These are phyloP conservation scores for Nitzschia putrida DNA, from an alignment of 108 stramenopile species.

Conservation along the genomic window DNA sequence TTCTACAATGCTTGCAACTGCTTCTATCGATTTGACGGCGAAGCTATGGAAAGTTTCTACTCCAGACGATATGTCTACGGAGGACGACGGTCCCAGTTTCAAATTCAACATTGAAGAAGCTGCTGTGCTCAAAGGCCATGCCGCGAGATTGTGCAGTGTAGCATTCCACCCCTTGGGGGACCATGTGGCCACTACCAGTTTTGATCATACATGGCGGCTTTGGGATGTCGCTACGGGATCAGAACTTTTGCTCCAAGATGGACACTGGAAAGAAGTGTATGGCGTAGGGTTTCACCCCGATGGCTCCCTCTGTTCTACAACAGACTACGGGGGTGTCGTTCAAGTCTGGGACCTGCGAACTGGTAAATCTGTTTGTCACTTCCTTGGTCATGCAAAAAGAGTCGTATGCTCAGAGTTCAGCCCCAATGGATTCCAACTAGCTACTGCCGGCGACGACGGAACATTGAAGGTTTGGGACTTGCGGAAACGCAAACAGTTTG, in stretches of 20 bases:
- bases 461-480: constrained; percentile 95
- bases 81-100: constrained; percentile 14
- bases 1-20: constrained; percentile 59
- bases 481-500: constrained; percentile 71
- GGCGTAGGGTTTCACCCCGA: constrained; percentile 95
- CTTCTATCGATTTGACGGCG: constrained; percentile 84
- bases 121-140: constrained; percentile 85
- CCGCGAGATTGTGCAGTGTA: constrained; percentile 85
- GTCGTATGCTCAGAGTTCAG: constrained; percentile 81
- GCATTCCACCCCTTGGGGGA: constrained; percentile 92
- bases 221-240: constrained; percentile 95
- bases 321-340: constrained; percentile 91
- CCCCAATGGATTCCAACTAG: constrained; percentile 92
- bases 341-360: constrained; percentile 97
- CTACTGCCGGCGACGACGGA: constrained; percentile 94
- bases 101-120: constrained; percentile 54
- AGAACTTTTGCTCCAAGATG: constrained; percentile 94
- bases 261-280: constrained; percentile 89
- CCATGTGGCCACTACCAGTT: constrained; percentile 91
- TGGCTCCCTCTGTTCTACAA: constrained; percentile 91
- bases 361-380: constrained; percentile 85
- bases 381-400: constrained; percentile 85
- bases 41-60: constrained; percentile 65
- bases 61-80: constrained; percentile 28
- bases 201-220: constrained; percentile 97